Conservation (phyloP, 2,329 filamentous ascomycete genomes). For the Epichloe elymi region DNA sequence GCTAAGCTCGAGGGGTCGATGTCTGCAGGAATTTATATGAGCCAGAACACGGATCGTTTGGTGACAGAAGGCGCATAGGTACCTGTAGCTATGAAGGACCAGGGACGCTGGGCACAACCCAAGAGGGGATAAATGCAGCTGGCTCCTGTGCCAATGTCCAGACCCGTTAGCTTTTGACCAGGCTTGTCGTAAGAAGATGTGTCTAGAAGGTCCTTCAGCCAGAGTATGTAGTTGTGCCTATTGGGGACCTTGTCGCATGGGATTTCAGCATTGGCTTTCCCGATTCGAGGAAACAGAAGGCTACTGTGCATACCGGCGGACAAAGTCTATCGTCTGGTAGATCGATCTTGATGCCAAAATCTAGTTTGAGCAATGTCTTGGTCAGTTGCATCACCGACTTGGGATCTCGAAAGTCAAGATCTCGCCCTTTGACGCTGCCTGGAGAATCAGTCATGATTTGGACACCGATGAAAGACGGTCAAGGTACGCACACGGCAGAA, state of each 20-base stretch:
- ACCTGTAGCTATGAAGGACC: slow-evolving; percentile 59
- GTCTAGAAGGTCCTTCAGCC: slow-evolving; percentile 73
- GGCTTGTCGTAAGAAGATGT: slow-evolving; percentile 43
- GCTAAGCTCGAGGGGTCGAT: slow-evolving; percentile 58
- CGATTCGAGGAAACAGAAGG: slow-evolving; percentile 8
- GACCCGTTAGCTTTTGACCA: slow-evolving; percentile 44
- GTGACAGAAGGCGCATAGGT: neutral
- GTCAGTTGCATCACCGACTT: slow-evolving; percentile 68
- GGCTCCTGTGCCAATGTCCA: slow-evolving; percentile 84
- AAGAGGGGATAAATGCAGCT: slow-evolving; percentile 86
- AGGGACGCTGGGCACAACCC: slow-evolving; percentile 56
- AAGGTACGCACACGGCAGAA: slow-evolving; percentile 23
- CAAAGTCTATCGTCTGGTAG: slow-evolving; percentile 72
- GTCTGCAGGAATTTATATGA: slow-evolving; percentile 30
- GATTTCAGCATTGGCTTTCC: neutral
- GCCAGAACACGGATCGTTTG: neutral
- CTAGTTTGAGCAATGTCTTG: slow-evolving; percentile 58
- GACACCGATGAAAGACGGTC: neutral
- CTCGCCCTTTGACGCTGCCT: slow-evolving; percentile 21
- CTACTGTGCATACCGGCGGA: slow-evolving; percentile 50
- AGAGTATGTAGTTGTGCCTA: slow-evolving; percentile 80
- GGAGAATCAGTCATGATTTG: neutral
- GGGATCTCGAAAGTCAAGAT: slow-evolving; percentile 72
- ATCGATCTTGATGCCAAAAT: slow-evolving; percentile 60
- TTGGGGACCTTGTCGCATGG: slow-evolving; percentile 35